These are phyloP conservation scores for Tagetes erecta DNA, from an alignment of 129 eudicot species.

Conservation along the genomic window DNA sequence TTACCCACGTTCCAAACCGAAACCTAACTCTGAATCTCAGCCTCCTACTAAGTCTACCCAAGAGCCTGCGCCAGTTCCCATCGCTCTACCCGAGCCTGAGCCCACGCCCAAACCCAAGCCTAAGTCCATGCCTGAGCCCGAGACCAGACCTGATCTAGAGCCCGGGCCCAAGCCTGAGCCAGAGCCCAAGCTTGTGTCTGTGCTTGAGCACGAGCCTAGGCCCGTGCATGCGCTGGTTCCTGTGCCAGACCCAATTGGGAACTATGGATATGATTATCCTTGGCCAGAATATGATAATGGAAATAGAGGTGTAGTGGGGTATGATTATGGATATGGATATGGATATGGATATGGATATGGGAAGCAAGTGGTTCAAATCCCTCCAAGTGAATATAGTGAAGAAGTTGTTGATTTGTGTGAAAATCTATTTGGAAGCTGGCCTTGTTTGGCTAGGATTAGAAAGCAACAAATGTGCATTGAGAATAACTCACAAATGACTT, in stretches of 20 bases:
- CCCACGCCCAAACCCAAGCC: background rate
- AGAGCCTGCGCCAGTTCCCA: too few species aligned
- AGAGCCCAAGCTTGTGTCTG: too few species aligned
- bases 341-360: constrained; percentile 39
- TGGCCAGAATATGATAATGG: constrained; percentile 44
- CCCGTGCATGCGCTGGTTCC: constrained; percentile 10
- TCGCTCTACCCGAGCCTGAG: background rate
- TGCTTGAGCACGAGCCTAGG: background rate
- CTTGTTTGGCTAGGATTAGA: constrained; percentile 61
- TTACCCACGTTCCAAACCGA: constrained; percentile 51
- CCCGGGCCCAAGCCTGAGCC: background rate
- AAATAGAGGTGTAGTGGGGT: constrained; percentile 32
- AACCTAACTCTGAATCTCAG: background rate
- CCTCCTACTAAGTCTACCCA: background rate
- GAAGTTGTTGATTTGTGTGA: constrained; percentile 77
- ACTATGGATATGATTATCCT: constrained; percentile 40
- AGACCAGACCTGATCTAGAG: background rate
- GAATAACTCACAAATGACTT: background rate
- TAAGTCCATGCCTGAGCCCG: background rate
- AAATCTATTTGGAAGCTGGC: constrained; percentile 74
- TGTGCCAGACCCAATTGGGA: constrained; percentile 18
- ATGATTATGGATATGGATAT: too few species aligned
- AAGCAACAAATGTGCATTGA: constrained; percentile 21
- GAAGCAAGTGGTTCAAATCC: constrained; percentile 41
- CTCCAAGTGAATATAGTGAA: constrained; percentile 54